Evolutionary conservation across 345 rosid genomes (phyloP).

Genomic region (Gynandropsis gynandra): DNA sequence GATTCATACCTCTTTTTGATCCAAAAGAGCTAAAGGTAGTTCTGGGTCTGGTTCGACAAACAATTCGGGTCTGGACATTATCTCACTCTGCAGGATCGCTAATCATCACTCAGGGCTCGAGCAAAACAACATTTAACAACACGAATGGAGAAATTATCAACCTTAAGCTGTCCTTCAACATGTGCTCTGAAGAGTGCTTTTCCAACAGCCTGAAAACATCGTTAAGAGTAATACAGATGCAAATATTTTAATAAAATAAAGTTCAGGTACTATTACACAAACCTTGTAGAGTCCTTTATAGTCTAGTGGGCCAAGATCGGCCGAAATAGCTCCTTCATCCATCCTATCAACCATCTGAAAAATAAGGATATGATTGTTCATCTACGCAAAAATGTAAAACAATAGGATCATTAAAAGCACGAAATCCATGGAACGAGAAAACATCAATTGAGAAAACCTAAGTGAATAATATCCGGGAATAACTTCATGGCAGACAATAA

Average conservation of each 20-base stretch:
- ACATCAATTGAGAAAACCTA: constrained; percentile 2
- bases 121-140: constrained; percentile 4
- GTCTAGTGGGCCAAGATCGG: constrained; percentile 69
- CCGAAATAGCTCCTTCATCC: constrained; percentile 76
- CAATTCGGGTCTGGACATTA: constrained; percentile 90
- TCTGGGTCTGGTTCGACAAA: constrained; percentile 97
- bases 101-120: constrained; percentile 9
- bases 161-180: constrained; percentile 97
- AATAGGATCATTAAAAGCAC: background rate
- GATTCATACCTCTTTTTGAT: constrained; percentile 82
- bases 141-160: constrained; percentile 20
- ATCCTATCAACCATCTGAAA: constrained; percentile 85
- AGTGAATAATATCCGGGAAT: background rate
- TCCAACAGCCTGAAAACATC: constrained; percentile 72
- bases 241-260: constrained; percentile 12
- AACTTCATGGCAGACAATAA: background rate
- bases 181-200: constrained; percentile 96
- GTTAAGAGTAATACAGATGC: constrained; percentile 12
- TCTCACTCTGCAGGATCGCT: constrained; percentile 61
- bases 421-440: constrained; percentile 2
- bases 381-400: background rate
- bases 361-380: constrained; percentile 7
- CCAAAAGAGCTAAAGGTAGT: constrained; percentile 82
- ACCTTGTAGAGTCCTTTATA: constrained; percentile 92
- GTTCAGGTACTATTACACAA: constrained; percentile 17